Percentiles rank a stretch among this genome's conserved stretches.
These are phyloP conservation scores for Gastrolobium bilobum DNA, from an alignment of 306 rosid species.

Conservation along the genomic window DNA sequence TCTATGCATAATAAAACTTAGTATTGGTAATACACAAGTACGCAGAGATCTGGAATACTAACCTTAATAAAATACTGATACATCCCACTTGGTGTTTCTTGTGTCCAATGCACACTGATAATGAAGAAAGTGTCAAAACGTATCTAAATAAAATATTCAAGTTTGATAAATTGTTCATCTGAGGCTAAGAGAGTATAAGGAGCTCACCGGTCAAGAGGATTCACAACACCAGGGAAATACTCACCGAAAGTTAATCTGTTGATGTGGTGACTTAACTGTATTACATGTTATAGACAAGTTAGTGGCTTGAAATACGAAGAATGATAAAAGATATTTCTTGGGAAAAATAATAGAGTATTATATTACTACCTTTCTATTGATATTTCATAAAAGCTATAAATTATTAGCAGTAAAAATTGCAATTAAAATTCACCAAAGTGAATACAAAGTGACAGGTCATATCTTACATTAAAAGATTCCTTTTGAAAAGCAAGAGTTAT, in stretches of 20 bases:
- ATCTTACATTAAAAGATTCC: slow-evolving; percentile 93
- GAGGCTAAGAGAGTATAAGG: slow-evolving; percentile 41
- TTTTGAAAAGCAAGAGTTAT: slow-evolving; percentile 75
- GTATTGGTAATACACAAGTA: slow-evolving; percentile 38
- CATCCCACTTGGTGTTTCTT: slow-evolving; percentile 84
- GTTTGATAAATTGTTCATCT: slow-evolving; percentile 36
- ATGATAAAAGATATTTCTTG: background rate
- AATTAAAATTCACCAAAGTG: slow-evolving; percentile 1
- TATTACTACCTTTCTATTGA: background rate
- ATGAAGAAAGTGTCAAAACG: slow-evolving; percentile 44
- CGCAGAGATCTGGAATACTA: slow-evolving; percentile 40
- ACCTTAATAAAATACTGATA: slow-evolving; percentile 99
- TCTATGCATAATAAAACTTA: slow-evolving; percentile 7
- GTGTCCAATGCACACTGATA: slow-evolving; percentile 88
- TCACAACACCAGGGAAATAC: slow-evolving; percentile 92
- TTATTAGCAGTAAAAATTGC: slow-evolving; percentile 18
- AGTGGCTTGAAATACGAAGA: slow-evolving; percentile 40
- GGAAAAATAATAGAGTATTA: slow-evolving; percentile 20
- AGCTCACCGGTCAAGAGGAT: slow-evolving; percentile 89
- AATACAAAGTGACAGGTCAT: slow-evolving; percentile 40
- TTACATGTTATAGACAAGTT: slow-evolving; percentile 35
- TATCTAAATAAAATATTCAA: slow-evolving; percentile 30
- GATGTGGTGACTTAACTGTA: slow-evolving; percentile 89
- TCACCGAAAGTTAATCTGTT: slow-evolving; percentile 88
- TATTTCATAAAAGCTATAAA: slow-evolving; percentile 10